Percentiles rank a stretch among this genome's conserved stretches.
phyloP scores from a whole-genome alignment of 2,329 filamentous ascomycete genomes.

The Cladosporium sp. region DNA sequence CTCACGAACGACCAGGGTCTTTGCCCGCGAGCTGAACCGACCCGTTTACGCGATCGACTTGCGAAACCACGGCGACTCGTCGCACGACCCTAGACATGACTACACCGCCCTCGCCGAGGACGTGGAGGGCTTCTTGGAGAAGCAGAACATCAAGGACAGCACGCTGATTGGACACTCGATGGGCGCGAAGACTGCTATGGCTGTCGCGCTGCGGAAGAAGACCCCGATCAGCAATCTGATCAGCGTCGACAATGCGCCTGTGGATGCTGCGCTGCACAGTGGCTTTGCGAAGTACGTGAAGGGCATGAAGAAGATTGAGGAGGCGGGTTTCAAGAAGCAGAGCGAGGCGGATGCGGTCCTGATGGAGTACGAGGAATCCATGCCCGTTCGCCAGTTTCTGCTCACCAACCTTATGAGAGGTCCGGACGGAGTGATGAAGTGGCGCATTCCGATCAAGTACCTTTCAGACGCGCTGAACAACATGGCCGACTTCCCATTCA shows the following conservation, averaged over 20 bases:
- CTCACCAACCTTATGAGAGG: slow-evolving; percentile 71
- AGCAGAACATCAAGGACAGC: slow-evolving; percentile 62
- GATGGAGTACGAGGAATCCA: slow-evolving; percentile 62
- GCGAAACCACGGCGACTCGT: slow-evolving; percentile 87
- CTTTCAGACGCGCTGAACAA: slow-evolving; percentile 63
- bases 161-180: slow-evolving; percentile 92
- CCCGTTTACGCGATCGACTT: slow-evolving; percentile 82
- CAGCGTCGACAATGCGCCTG: slow-evolving; percentile 85
- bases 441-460: slow-evolving; percentile 70
- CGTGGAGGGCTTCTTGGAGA: slow-evolving; percentile 67
- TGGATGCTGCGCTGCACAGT: slow-evolving; percentile 67
- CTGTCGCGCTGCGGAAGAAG: slow-evolving; percentile 67
- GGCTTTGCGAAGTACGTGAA: slow-evolving; percentile 75
- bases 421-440: slow-evolving; percentile 55
- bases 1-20: slow-evolving; percentile 50
- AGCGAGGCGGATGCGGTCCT: slow-evolving; percentile 77
- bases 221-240: slow-evolving; percentile 64
- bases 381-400: slow-evolving; percentile 82
- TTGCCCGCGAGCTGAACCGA: slow-evolving; percentile 73
- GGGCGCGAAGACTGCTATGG: slow-evolving; percentile 93
- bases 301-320: slow-evolving; percentile 78
- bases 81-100: slow-evolving; percentile 69
- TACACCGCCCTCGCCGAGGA: slow-evolving; percentile 79
- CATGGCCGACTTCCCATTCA: slow-evolving; percentile 86
- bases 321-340: slow-evolving; percentile 59